Evolutionary conservation across 352 stramenopile genomes (phyloP), one percentile per base, ranked within the genome.

Genomic region (Pythium phragmiticola): DNA sequence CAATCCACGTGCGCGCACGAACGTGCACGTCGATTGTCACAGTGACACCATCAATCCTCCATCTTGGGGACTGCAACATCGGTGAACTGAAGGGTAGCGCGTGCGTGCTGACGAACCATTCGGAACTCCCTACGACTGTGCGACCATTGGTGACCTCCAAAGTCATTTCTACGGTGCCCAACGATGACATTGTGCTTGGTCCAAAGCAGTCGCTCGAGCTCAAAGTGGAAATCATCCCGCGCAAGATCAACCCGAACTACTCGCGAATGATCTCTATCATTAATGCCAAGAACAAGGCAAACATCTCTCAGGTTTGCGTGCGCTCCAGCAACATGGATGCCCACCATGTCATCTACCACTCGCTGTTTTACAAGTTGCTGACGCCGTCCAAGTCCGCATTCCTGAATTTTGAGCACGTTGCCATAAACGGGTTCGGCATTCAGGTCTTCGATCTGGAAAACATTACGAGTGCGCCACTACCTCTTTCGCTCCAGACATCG

Each of bases 281-380:
- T 61, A 96, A 96, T 57, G 72, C 90, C 60, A 93, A 88, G 63
- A 96, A 96, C 69, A 92, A 92, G 60, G 76, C 70, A 60, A 96
- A 96, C 47, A 80, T 89, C 19, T 75, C 87, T 17, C 84, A 94
- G 64, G 87, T 96, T 28, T 95, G 87, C 41, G 87, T 96, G 9
- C 84, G 87, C 9, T 95, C 86, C 12, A 94, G 87, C 75, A 96
- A 96, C 66, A 96, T 96, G 88, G 88, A 96, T 50, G 87, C 88
- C 1, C 86, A 96, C 52, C 87, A 95, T 60, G 88, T 96, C 33
- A 96, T 96, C 57, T 96, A 96, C 58, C 88, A 96, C 59, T 96
- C 88, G 34, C 68, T 95, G 36, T 96, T 95, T 61, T 96, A 96
- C 83, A 94, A 93, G 55, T 72, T 96, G 23, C 57, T 94, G 57